Base-by-base conservation (phyloP, 306 rosid species). In the Canavalia ensiformis region DNA sequence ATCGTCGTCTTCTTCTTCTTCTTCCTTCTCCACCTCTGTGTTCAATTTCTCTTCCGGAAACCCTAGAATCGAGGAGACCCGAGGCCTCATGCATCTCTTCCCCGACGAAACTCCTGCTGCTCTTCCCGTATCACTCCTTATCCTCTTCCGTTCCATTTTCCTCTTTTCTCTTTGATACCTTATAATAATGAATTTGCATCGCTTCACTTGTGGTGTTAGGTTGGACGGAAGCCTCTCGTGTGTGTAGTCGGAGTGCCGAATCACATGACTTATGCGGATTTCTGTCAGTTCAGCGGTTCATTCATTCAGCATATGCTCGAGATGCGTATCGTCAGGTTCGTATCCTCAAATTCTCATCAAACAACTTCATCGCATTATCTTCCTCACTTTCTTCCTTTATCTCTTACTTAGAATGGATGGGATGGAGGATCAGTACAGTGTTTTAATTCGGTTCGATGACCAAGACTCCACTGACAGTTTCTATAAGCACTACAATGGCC, bases 231-330 rank as follows among this genome's bases (percentile, higher is more conserved):
- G 60, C 93, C 93, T 5, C 90, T 93, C 30, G 90, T 90, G 4
- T 93, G 97, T 25, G 98, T 95, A 51, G 87, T 93, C 37, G 97
- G 95, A 68, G 99, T 95, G 25, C 99, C 99, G 0, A 93, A 95
- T 87, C 94, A 95, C 88, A 93, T 95, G 99, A 95, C 97, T 0
- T 93, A 95, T 73, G 99, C 98, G 0, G 99, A 95, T 86, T 95
- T 95, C 80, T 95, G 98, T 81, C 95, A 92, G 62, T 95, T 95
- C 84, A 90, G 91, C 13, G 98, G 94, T 35, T 93, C 97, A 0
- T 95, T 95, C 84, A 86, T 95, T 83, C 93, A 86, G 46, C 93
- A 93, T 59, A 89, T 95, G 74, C 85, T 88, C 62, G 99, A 93
- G 82, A 91, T 95, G 99, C 90, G 99, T 63, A 94, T 91, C 82